Conservation (phyloP, 2,329 filamentous ascomycete species). For the Sarocladium kiliense region DNA sequence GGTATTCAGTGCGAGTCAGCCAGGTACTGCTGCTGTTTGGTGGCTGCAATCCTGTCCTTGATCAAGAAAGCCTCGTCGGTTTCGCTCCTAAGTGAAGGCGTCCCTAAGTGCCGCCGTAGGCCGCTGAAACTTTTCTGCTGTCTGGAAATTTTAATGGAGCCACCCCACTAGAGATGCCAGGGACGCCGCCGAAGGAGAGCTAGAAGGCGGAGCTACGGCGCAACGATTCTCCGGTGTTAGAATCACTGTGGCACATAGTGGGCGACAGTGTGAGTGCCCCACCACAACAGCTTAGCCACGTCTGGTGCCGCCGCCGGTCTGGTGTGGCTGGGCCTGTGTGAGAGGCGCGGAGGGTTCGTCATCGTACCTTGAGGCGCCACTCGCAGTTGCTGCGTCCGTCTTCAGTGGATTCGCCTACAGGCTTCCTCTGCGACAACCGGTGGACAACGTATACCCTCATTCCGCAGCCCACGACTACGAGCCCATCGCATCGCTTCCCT, state of each 20-base stretch:
- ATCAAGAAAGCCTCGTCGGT: background rate
- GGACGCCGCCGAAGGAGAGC: background rate
- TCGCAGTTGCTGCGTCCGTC: background rate
- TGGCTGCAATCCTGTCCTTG: background rate
- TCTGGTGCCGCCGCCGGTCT: no score
- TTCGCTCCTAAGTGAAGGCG: background rate
- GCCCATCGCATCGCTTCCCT: background rate
- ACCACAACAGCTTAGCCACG: background rate
- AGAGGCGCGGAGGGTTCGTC: slow-evolving; percentile 7
- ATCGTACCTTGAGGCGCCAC: slow-evolving; percentile 4
- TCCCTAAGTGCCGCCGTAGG: background rate
- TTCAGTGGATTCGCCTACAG: background rate
- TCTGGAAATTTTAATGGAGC: slow-evolving; percentile 22
- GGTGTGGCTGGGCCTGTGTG: slow-evolving; percentile 3
- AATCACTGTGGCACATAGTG: no score
- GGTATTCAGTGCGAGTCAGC: background rate
- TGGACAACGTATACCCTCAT: slow-evolving; percentile 1
- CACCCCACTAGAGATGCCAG: background rate
- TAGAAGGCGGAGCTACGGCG: background rate
- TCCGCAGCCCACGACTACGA: background rate
- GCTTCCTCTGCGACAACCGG: slow-evolving; percentile 3
- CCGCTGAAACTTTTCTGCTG: slow-evolving; percentile 18
- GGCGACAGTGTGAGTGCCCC: no score
- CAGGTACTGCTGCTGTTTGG: background rate
- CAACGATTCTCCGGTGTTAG: background rate